phyloP scores from a whole-genome alignment of 2,329 filamentous ascomycete species.

The Penicillium sp. region DNA sequence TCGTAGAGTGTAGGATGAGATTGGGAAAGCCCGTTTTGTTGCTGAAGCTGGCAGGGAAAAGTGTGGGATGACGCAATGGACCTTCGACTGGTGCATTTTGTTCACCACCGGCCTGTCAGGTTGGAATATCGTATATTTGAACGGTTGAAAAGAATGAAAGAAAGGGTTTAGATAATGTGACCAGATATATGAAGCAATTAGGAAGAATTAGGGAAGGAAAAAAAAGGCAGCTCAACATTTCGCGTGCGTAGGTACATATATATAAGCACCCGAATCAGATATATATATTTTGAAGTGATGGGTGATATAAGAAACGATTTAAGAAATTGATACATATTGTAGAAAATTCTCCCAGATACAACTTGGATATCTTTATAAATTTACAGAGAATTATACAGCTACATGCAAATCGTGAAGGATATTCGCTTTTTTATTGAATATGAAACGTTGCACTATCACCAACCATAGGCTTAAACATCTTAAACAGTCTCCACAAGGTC shows the following conservation, averaged over 20 bases:
- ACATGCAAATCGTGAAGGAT: conserved; percentile 29
- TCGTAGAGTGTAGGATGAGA: conserved; percentile 14
- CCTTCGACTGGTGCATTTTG: conserved; percentile 15
- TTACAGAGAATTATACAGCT: neutral
- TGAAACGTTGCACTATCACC: conserved; percentile 40
- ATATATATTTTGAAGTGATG: neutral
- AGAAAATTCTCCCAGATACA: neutral
- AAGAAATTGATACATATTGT: neutral
- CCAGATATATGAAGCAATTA: neutral
- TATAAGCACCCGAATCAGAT: neutral
- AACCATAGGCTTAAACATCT: conserved; percentile 42
- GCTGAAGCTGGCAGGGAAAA: conserved; percentile 13
- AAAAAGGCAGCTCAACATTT: no score
- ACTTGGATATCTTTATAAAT: neutral
- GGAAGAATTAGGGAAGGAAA: neutral
- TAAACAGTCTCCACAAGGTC: conserved; percentile 65
- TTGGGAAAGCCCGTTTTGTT: conserved; percentile 6
- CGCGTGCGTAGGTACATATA: neutral
- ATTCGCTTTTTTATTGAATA: conserved; percentile 45
- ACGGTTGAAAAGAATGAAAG: no score
- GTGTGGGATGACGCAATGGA: conserved; percentile 30
- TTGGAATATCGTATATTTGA: neutral
- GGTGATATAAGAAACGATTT: neutral
- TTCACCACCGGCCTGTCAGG: conserved; percentile 1
- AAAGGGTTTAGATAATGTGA: no score